phyloP scores from a whole-genome alignment of 208 protist genomes.

The Crithidia fasciculata region DNA sequence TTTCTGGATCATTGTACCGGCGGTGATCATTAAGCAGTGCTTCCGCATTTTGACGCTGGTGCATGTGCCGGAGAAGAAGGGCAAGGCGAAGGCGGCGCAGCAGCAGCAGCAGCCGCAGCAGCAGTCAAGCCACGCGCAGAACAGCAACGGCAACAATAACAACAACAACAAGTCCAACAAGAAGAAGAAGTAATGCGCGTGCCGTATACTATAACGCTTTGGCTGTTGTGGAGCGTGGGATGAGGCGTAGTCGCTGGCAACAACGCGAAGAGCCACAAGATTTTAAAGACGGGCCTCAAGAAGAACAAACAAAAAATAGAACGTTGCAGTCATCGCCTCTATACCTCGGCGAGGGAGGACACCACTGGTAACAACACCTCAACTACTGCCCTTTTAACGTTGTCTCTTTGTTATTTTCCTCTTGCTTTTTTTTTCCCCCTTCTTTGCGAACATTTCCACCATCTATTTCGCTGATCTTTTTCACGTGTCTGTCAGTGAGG shows the following conservation, averaged over 20 bases:
- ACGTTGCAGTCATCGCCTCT: too few relatives aligned
- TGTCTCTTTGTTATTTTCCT: not conserved
- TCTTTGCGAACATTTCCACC: too few relatives aligned
- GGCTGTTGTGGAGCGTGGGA: not conserved
- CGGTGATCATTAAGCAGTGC: constrained; percentile 54
- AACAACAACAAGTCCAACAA: constrained; percentile 17
- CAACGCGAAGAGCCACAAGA: too few relatives aligned
- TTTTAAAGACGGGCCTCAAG: too few relatives aligned
- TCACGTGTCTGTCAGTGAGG: too few relatives aligned
- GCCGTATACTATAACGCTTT: not conserved
- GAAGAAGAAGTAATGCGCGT: constrained; percentile 14
- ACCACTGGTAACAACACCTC: too few relatives aligned
- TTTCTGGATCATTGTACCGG: constrained; percentile 71
- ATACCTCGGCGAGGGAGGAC: too few relatives aligned
- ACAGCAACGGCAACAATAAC: not conserved
- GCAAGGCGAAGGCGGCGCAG: not conserved
- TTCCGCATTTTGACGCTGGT: constrained; percentile 28
- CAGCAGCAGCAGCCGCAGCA: not conserved
- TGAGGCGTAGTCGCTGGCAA: too few relatives aligned
- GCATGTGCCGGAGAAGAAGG: constrained; percentile 3
- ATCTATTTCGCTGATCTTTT: too few relatives aligned
- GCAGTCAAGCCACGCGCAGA: not conserved
- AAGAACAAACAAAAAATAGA: too few relatives aligned
- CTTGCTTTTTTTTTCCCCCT: not conserved
- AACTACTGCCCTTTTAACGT: too few relatives aligned